Evolutionary conservation across 352 stramenopile genomes (phyloP), one percentile per base, ranked within the genome.

Genomic region (Phytophthora tentaculata): DNA sequence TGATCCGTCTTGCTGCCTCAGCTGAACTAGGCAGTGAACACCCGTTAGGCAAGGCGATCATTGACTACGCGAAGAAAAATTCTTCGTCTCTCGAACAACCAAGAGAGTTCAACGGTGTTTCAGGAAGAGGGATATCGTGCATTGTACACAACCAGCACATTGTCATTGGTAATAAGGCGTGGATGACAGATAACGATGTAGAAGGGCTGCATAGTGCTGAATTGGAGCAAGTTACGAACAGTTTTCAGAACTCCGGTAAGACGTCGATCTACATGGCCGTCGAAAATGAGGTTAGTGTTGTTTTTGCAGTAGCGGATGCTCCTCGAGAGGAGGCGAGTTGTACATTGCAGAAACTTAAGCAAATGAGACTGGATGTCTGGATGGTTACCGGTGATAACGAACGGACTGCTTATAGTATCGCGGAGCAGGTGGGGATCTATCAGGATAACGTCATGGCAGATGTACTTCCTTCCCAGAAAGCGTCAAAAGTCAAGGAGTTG

Each of bases 311-410:
- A 3, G 83, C 79, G 1, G 90, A 97, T 32, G 82, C 83, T 3
- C 80, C 96, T 8, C 98, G 98, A 44, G 71, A 87, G 1, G 96
- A 98, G 56, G 92, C 96, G 5, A 73, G 80, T 50, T 73, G 79
- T 35, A 95, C 95, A 28, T 77, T 99, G 7, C 79, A 71, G 57
- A 89, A 94, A 63, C 84, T 99, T 20, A 69, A 84, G 37, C 48
- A 89, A 29, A 95, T 96, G 75, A 88, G 91, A 5, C 77, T 99
- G 44, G 86, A 98, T 39, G 89, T 99, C 19, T 98, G 92, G 87
- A 99, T 99, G 95, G 76, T 99, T 13, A 99, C 97, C 17, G 98
- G 98, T 22, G 98, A 99, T 78, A 99, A 99, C 74, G 62, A 69
- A 23, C 79, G 85, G 22, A 99, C 97, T 19, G 97, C 97, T 9